A percentile compares a stretch with the other conserved stretches of the same genome.
These are phyloP conservation scores for Halophytophthora polymorphica DNA, from an alignment of 352 stramenopile genomes.

Conservation along the genomic window DNA sequence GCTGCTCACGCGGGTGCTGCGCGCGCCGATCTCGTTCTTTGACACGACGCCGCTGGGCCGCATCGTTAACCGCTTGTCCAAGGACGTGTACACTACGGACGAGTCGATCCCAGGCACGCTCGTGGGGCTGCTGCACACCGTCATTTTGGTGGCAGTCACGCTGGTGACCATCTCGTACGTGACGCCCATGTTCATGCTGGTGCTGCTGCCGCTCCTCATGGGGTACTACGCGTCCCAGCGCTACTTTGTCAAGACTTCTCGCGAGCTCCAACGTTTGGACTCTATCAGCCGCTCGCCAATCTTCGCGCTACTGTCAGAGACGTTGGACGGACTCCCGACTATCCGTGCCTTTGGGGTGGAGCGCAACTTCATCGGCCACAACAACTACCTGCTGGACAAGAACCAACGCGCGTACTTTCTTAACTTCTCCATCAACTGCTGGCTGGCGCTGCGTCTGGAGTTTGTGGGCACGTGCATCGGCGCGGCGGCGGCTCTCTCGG, in stretches of 20 bases:
- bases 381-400: conserved; percentile 46
- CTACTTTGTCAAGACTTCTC: conserved; percentile 90
- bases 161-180: conserved; percentile 52
- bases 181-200: conserved; percentile 50
- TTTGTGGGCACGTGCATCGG: conserved; percentile 59
- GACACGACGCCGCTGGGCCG: conserved; percentile 63
- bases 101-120: conserved; percentile 48
- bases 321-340: conserved; percentile 90
- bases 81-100: conserved; percentile 67
- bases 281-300: conserved; percentile 90
- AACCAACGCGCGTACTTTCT: conserved; percentile 69
- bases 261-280: conserved; percentile 95
- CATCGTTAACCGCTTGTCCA: conserved; percentile 64
- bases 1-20: conserved; percentile 59
- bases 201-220: conserved; percentile 55
- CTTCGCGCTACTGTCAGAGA: conserved; percentile 94
- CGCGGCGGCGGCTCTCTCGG: conserved; percentile 34
- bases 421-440: conserved; percentile 67
- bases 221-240: conserved; percentile 66
- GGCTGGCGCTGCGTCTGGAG: conserved; percentile 63
- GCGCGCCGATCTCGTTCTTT: conserved; percentile 62
- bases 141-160: conserved; percentile 44
- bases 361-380: conserved; percentile 36
- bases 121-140: conserved; percentile 43
- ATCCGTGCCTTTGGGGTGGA: conserved; percentile 83